Base-by-base conservation (phyloP, 129 eudicot genomes). In the Oenanthe sinensis region DNA sequence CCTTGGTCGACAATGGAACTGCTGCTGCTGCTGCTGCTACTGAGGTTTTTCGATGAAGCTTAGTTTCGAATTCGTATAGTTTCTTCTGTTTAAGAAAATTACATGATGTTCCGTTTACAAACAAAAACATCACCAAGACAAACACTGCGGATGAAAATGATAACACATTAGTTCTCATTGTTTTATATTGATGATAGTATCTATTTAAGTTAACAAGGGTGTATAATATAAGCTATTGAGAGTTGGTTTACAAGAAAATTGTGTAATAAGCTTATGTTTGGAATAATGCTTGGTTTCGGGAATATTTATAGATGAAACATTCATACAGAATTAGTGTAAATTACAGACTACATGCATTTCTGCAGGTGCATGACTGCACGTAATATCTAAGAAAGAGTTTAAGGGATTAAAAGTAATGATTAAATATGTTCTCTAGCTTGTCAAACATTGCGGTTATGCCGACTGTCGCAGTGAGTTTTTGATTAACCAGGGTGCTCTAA, bases 61-160 rank as follows among this genome's bases (percentile, higher is more conserved):
- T 89, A 8, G 83, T 79, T 80, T 86, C 83, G 72, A 89, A 83
- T 46, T 89, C 86, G 42, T 85, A 76, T 22, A 89, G 77, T 46
- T 86, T 86, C 39, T 76, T 80, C 65, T 86, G 87, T 76, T 60
- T 82, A 76, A 45, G 85, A 24, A 83, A 86, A 54, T 30, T 65
- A 28, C 82, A 84, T 22, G 71, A 47, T 75, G 83, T 74, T 84
- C 11, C 60, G 82, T 84, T 82, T 8, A 82, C 63, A 54, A 71
- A 17, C 58, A 82, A 68, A 44, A 71, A 72, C 47, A 72, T 8
- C 12, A 44, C 6, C 0, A 20, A n/a, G 17, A 71, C 19, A 4
- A 6, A 43, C 4, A 72, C 46, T 71, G 36, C 49, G 20, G 36
- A 42, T 22, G 76, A 72, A 43, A 42, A 42, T 40, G 50, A 1